Conservation (phyloP, 1,284 basidiomycete species). For the Abortiporus biennis region DNA sequence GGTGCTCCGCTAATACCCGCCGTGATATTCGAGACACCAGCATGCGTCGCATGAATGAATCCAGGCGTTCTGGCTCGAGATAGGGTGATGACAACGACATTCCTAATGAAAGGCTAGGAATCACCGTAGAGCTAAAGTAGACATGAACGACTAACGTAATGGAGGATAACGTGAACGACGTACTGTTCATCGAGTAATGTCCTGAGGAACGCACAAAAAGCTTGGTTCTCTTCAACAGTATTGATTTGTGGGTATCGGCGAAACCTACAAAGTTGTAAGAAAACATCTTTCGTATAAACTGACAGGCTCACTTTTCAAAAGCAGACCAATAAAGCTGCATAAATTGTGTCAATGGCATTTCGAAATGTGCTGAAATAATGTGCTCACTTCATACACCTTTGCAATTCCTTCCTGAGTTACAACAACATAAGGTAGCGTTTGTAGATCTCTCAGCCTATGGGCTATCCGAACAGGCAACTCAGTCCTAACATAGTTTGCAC, state of each 20-base stretch:
- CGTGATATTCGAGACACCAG: conserved; percentile 86
- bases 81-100: conserved; percentile 75
- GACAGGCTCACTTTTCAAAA: conserved; percentile 61
- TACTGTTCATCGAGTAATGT: conserved; percentile 75
- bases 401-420: conserved; percentile 84
- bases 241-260: conserved; percentile 73
- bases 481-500: conserved; percentile 85
- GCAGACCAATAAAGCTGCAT: conserved; percentile 73
- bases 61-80: conserved; percentile 72
- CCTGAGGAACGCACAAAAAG: conserved; percentile 71
- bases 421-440: conserved; percentile 82
- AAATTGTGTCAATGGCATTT: not conserved
- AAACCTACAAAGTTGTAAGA: conserved; percentile 42
- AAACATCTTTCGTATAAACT: conserved; percentile 10
- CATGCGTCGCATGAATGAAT: conserved; percentile 90
- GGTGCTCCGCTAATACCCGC: conserved; percentile 85
- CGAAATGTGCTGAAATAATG: conserved; percentile 4
- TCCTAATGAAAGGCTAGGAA: conserved; percentile 72
- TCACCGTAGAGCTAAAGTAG: conserved; percentile 56
- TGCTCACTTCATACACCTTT: conserved; percentile 76
- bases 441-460: conserved; percentile 83
- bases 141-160: not conserved
- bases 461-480: conserved; percentile 87
- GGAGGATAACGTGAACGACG: conserved; percentile 17
- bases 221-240: conserved; percentile 70